Percentiles rank a stretch among this genome's conserved stretches.
phyloP scores from a whole-genome alignment of 306 rosid species.

The Luffa aegyptiaca region DNA sequence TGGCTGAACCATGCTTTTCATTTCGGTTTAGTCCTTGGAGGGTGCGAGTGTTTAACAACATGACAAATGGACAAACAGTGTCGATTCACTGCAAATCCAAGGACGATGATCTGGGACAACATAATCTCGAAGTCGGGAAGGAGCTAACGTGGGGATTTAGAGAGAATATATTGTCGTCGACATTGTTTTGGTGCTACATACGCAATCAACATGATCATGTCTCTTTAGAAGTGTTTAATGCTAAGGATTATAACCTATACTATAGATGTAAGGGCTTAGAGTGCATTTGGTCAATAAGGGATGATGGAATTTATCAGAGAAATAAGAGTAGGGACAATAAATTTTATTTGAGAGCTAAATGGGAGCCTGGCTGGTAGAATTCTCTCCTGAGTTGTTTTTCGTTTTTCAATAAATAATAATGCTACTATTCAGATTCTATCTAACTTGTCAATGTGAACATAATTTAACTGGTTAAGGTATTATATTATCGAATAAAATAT shows the following conservation, averaged over 20 bases:
- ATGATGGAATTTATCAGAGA: background rate
- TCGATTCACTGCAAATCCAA: background rate
- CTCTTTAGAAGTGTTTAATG: background rate
- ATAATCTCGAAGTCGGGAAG: background rate
- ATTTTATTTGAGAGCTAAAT: background rate
- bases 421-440: too few relatives aligned
- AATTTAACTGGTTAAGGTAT: too few relatives aligned
- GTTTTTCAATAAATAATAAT: too few relatives aligned
- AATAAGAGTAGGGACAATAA: background rate
- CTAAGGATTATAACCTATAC: background rate
- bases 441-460: too few relatives aligned
- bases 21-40: background rate
- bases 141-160: background rate
- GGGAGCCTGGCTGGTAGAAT: background rate
- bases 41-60: background rate
- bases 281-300: background rate
- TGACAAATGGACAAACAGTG: background rate
- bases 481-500: too few relatives aligned
- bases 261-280: background rate
- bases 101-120: background rate
- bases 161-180: background rate
- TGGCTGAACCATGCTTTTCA: background rate
- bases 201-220: background rate
- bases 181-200: background rate
- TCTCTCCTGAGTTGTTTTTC: background rate